Base-by-base conservation (phyloP, 805 yeast species). In the Starmerella tilneyi region DNA sequence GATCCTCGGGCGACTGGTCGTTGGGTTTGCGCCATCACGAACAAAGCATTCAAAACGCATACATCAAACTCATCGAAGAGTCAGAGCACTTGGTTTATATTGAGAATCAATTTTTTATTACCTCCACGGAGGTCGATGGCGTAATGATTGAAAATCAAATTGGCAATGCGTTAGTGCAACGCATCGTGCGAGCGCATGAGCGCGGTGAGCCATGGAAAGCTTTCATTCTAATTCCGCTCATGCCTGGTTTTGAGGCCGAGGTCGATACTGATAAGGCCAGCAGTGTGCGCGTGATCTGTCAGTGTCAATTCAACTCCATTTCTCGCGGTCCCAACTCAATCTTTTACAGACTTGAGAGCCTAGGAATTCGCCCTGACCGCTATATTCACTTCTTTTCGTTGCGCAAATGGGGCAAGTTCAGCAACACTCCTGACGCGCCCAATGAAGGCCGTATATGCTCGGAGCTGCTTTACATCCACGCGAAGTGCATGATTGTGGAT, bases 151-250 rank as follows among this genome's bases (percentile, higher is more conserved):
- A 84, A 54, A 92, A 92, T 63, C 72, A 84, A 59, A 82, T 92
- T 53, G 98, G 95, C 32, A 95, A 89, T 69, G 99, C 99, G 0
- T 69, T 92, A 36, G 97, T 92, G n/a, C 97, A 92, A 62, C 72
- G 99, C 57, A 88, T 89, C 45, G 81, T 88, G 27, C 72, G 86
- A 38, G 98, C 98, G 0, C 82, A 84, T 59, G 73, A 75, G 48
- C 82, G 79, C 48, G 76, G 77, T 5, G 81, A 76, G 44, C 63
- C 68, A 9, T 92, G 99, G 99, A 79, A 79, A 51, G 97, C 97
- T 1, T 75, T 85, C 21, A 81, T 92, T 49, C 72, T 92, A 9
- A 85, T 92, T 51, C 99, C 99, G 3, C 69, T 92, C 53, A 85
- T 92, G 92, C 99, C 99, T 1, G 99, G 98, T 0, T 92, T 94